These are phyloP conservation scores for Podospora australis DNA, from an alignment of 495 filamentous ascomycete genomes.

Conservation along the genomic window DNA sequence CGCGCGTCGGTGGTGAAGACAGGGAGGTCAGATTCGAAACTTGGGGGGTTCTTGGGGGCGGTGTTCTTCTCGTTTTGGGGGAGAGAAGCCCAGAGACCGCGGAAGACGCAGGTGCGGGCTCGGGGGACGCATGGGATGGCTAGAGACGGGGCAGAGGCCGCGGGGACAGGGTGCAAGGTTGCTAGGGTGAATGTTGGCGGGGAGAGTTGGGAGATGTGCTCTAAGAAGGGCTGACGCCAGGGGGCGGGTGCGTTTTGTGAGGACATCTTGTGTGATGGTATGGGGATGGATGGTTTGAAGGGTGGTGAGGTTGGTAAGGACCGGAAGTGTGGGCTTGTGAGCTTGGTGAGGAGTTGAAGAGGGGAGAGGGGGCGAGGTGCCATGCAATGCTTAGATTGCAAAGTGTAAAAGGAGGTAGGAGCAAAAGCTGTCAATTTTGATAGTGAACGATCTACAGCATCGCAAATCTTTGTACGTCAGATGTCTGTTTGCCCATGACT, in stretches of 20 bases:
- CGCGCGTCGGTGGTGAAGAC: conserved; percentile 83
- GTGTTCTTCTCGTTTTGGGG: conserved; percentile 62
- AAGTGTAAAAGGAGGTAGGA: too few species aligned
- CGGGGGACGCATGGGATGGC: conserved; percentile 28
- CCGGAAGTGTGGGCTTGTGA: background rate
- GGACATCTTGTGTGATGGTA: conserved; percentile 4
- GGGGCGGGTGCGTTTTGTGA: conserved; percentile 29
- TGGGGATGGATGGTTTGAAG: conserved; percentile 3
- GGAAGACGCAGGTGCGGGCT: conserved; percentile 55
- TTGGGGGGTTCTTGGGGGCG: conserved; percentile 52
- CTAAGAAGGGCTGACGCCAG: conserved; percentile 63
- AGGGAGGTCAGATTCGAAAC: conserved; percentile 67
- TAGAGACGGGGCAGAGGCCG: background rate
- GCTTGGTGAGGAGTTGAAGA: too few species aligned
- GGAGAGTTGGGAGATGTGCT: conserved; percentile 54
- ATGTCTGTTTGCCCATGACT: too few species aligned
- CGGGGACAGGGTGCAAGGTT: conserved; percentile 48
- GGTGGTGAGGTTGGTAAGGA: background rate
- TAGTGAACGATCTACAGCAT: too few species aligned
- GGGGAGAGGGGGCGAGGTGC: too few species aligned
- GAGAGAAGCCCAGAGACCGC: conserved; percentile 72
- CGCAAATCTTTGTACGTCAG: too few species aligned
- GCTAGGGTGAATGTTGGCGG: conserved; percentile 66
- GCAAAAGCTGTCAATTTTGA: too few species aligned
- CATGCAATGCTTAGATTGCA: too few species aligned